Evolutionary conservation across 2,329 filamentous ascomycete species (phyloP).

Genomic region (Coniochaeta sp.): DNA sequence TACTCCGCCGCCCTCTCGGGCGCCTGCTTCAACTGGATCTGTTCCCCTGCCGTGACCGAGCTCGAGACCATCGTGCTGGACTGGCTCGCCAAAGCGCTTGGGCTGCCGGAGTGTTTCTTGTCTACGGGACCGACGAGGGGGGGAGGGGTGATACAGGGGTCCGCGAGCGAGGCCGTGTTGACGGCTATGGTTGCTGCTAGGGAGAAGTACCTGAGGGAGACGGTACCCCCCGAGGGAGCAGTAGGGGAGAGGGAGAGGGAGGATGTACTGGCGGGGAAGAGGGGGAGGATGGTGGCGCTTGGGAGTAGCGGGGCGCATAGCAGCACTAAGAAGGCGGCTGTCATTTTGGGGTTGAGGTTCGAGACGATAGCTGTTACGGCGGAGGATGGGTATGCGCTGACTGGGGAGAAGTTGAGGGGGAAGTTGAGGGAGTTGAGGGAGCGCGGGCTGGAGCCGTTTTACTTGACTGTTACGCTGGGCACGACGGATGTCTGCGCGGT

Average conservation of each 20-base stretch:
- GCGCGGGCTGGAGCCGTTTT: slow-evolving; percentile 76
- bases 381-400: slow-evolving; percentile 63
- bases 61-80: slow-evolving; percentile 89
- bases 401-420: slow-evolving; percentile 50
- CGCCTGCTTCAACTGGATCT: slow-evolving; percentile 96
- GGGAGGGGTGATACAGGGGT: slow-evolving; percentile 92
- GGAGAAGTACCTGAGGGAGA: slow-evolving; percentile 65
- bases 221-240: slow-evolving; percentile 38
- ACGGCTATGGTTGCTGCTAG: slow-evolving; percentile 83
- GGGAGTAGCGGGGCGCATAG: slow-evolving; percentile 76
- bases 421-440: slow-evolving; percentile 59
- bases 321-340: slow-evolving; percentile 78
- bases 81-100: slow-evolving; percentile 75
- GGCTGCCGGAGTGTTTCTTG: slow-evolving; percentile 65
- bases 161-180: slow-evolving; percentile 79
- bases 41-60: slow-evolving; percentile 85
- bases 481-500: slow-evolving; percentile 84
- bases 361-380: slow-evolving; percentile 57
- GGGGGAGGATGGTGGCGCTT: slow-evolving; percentile 70
- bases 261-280: slow-evolving; percentile 59
- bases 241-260: slow-evolving; percentile 51
- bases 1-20: slow-evolving; percentile 85
- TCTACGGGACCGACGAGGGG: slow-evolving; percentile 64
- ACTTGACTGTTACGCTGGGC: slow-evolving; percentile 74
- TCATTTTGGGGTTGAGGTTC: slow-evolving; percentile 80